Conservation (phyloP, 768 basidiomycete species). For the Leccinum incarnatum region DNA sequence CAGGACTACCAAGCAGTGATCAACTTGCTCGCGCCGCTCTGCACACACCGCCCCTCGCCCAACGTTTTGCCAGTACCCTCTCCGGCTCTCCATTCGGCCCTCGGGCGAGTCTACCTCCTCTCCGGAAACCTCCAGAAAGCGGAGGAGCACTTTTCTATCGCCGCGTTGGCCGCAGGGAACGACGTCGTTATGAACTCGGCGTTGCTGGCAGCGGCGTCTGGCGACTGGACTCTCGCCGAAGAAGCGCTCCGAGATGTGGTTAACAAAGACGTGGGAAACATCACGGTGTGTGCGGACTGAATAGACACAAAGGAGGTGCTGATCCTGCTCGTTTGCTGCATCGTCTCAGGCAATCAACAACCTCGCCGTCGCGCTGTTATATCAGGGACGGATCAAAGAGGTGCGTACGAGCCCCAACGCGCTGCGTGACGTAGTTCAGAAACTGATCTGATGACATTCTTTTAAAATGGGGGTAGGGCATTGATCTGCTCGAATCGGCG, state of each 20-base stretch:
- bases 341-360: constrained; percentile 66
- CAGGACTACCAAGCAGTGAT: constrained; percentile 49
- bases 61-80: constrained; percentile 31
- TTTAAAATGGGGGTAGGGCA: constrained; percentile 45
- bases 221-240: constrained; percentile 62
- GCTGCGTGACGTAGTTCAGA: background rate
- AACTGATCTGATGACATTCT: background rate
- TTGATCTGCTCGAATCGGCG: constrained; percentile 63
- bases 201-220: constrained; percentile 62
- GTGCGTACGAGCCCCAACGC: constrained; percentile 31
- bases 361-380: constrained; percentile 65
- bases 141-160: constrained; percentile 47
- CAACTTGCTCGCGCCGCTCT: constrained; percentile 66
- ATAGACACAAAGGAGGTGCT: background rate
- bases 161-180: constrained; percentile 41
- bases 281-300: constrained; percentile 39
- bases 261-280: constrained; percentile 55
- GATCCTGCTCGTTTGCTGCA: background rate
- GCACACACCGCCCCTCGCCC: constrained; percentile 34
- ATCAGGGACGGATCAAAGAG: constrained; percentile 71
- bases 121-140: constrained; percentile 64
- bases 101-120: constrained; percentile 75
- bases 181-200: constrained; percentile 63
- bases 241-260: constrained; percentile 44
- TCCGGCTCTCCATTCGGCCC: constrained; percentile 60